Evolutionary conservation across 1,284 basidiomycete species (phyloP), one percentile per base, ranked within the genome.

Genomic region (Pascua sp.): DNA sequence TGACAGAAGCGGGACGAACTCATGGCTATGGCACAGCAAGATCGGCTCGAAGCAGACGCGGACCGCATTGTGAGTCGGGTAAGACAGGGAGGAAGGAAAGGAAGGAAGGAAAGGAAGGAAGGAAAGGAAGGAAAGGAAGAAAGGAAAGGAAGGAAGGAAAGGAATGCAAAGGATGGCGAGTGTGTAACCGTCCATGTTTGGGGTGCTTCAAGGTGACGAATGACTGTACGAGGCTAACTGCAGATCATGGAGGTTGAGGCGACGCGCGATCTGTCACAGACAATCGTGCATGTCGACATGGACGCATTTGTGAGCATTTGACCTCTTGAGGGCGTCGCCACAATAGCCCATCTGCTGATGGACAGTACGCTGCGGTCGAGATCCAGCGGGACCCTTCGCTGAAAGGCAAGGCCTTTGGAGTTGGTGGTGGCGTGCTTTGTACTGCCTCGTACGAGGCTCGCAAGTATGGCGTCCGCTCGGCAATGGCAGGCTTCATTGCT

Each of bases 401-500:
- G 2, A 81, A 82, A 42, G 91, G 88, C 13, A 95, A 91, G 69
- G 82, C 91, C 0, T 97, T 95, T 70, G 93, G 86, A 11, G 93
- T 95, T 61, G 70, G 87, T 71, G 62, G 59, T 46, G 89, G 90
- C 8, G 88, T 95, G 4, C 73, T 95, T 15, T 86, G 83, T 3
- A 96, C 92, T 0, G 91, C 92, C 15, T 77, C 75, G 89, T 96
- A 96, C 62, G 91, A 92, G 71, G 93, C 93, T 1, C 82, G 92
- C 50, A 91, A 88, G 70, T 92, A 82, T 66, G 92, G 92, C 0
- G 87, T 89, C 39, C 84, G 91, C 32, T 91, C 89, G 5, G 91
- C 90, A 37, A 94, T 94, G 91, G 84, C 91, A 82, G 90, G 85
- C 47, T 94, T 93, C 73, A 87, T 98, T 44, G 95, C 94, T 13